Evolutionary conservation across 2,329 filamentous ascomycete genomes (phyloP), one percentile per base, ranked within the genome.

Genomic region (Colletotrichum theobromicola): DNA sequence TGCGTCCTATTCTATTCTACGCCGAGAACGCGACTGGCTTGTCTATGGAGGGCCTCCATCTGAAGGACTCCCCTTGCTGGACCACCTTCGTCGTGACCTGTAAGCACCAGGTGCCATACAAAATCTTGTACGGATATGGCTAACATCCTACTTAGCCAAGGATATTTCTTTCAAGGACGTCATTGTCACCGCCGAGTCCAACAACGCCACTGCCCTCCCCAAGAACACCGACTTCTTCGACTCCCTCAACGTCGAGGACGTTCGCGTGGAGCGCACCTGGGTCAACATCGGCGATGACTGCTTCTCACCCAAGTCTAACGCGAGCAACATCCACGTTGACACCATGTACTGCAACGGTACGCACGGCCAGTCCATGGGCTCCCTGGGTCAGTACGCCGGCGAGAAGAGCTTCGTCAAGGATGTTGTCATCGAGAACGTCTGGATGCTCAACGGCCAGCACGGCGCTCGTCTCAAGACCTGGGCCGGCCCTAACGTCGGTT

Each of bases 261-360:
- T 77, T n/a, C 58, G 46, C 12, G 74, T 77, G 32, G 68, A 77
- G 67, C 67, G 76, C 8, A 71, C 66, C 13, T 77, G 76, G 76
- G 76, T 94, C 73, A 87, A 91, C 80, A 93, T 93, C 76, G 91
- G 91, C 46, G 92, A 94, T 75, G 87, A 93, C 79, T 93, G 91
- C 75, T 89, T 93, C 53, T 90, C 89, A 2, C 91, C 92, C 85
- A 93, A 92, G 82, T 90, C 90, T 13, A 92, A 92, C 82, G 88
- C 85, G 77, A 91, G 89, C 50, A 84, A 91, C 76, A 88, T 92
- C 21, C 80, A 92, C 28, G 87, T 92, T 9, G 88, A 92, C 79
- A 91, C 90, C 77, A 83, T 92, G 5, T 81, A 86, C 76, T 93
- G 91, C 84, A 92, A 90, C 77, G 76, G 90, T 67, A 90, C 88